phyloP scores from a whole-genome alignment of 2,329 filamentous ascomycete genomes.

The Colletotrichum tamarilloi region DNA sequence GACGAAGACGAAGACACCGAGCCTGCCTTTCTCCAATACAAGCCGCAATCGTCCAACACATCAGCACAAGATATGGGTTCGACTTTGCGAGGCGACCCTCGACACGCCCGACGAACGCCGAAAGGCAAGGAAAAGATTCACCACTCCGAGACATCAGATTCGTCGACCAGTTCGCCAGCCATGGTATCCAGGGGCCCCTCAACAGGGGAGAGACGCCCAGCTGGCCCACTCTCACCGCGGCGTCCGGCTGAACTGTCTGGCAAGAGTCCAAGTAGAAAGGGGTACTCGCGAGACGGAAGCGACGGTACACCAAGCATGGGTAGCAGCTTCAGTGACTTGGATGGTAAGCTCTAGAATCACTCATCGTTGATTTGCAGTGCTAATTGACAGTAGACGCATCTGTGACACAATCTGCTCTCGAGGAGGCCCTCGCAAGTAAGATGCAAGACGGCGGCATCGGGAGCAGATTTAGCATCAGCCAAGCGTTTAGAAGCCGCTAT shows the following conservation, averaged over 20 bases:
- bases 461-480: conserved; percentile 76
- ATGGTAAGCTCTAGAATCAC: conserved; percentile 61
- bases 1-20: conserved; percentile 64
- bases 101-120: conserved; percentile 45
- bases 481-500: conserved; percentile 73
- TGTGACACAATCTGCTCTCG: conserved; percentile 82
- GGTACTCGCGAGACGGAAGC: conserved; percentile 70
- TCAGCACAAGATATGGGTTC: conserved; percentile 61
- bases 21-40: conserved; percentile 65
- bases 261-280: conserved; percentile 63
- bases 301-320: conserved; percentile 84
- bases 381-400: conserved; percentile 70
- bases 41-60: conserved; percentile 46
- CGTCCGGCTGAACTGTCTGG: conserved; percentile 69
- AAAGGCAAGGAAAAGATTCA: conserved; percentile 50
- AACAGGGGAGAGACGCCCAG: conserved; percentile 47
- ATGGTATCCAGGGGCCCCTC: conserved; percentile 45
- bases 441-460: conserved; percentile 71
- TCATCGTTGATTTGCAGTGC: neutral
- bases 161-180: conserved; percentile 66
- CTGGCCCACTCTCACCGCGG: conserved; percentile 66
- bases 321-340: conserved; percentile 87
- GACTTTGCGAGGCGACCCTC: conserved; percentile 61
- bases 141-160: conserved; percentile 70
- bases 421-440: conserved; percentile 80